Evolutionary conservation across 176 grass and related monocot genomes (phyloP).

Genomic region (bread wheat (Triticum aestivum)): IWGSC_CS_RefSeq_v2.1 NC_057795.1:409771825-409772324

Average conservation of each 20-base stretch:
- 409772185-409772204: not conserved
- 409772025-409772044: too few relatives aligned
- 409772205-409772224: not conserved
- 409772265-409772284: constrained; percentile 9
- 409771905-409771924: too few relatives aligned
- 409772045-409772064: too few relatives aligned
- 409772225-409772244: not conserved
- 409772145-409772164: constrained; percentile 21
- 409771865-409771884: too few relatives aligned
- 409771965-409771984: not conserved
- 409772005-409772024: not conserved
- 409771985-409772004: not conserved
- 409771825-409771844: not conserved
- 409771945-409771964: too few relatives aligned
- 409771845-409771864: too few relatives aligned
- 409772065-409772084: too few relatives aligned
- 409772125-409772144: not conserved
- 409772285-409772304: constrained; percentile 7
- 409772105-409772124: not conserved
- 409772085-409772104: not conserved
- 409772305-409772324: constrained; percentile 21
- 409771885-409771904: not conserved
- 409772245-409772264: not conserved
- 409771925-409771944: too few relatives aligned
- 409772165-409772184: constrained; percentile 38